Evolutionary conservation across 106 monocot species (phyloP), one percentile per base, ranked within the genome.

Genomic region (Xerophyta viscosa): DNA sequence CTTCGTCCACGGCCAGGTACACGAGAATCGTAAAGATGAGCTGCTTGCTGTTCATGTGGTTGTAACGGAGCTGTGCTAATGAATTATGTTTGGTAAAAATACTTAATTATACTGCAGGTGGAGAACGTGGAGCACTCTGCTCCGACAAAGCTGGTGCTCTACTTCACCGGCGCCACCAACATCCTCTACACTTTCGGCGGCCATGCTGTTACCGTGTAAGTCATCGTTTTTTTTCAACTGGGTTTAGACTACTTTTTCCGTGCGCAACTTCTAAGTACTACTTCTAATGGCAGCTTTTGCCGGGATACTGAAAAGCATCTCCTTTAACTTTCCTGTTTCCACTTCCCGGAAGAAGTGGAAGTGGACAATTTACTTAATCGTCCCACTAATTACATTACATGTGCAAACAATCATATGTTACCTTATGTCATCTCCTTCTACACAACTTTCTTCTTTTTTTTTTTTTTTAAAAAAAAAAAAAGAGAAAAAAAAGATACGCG

Each of bases 141-240:
- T 8, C 91, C 91, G 8, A 66, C 67, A 8, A 80, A 75, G 66
- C 54, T 91, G 10, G 81, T 90, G 8, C 68, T 90, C 19, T 90
- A 90, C 80, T 90, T 90, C 84, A 90, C 90, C 48, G 90, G 90
- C 48, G 90, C 90, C 68, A 90, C 90, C 58, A 90, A 90, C 60
- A 84, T 90, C 12, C 84, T 90, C 57, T 91, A 85, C 68, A 91
- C 90, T 57, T 91, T 91, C 74, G 90, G 90, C 29, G 90, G 90
- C 31, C 91, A 91, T 50, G 91, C 91, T 27, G 84, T 91, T 45
- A 91, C 91, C 10, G 91, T 91, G 90, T 84, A 81, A 76, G 88
- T 27, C 4, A 12, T 39, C 24, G 49, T 6, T 60, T 19, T 14
- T 19, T 68, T 48, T 21, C 21, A 48, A 17, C 17, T 48, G 22